Percentiles rank a stretch among this genome's conserved stretches.
Evolutionary conservation across 495 filamentous ascomycete genomes (phyloP).

Genomic region (Chaetomium tenue): DNA sequence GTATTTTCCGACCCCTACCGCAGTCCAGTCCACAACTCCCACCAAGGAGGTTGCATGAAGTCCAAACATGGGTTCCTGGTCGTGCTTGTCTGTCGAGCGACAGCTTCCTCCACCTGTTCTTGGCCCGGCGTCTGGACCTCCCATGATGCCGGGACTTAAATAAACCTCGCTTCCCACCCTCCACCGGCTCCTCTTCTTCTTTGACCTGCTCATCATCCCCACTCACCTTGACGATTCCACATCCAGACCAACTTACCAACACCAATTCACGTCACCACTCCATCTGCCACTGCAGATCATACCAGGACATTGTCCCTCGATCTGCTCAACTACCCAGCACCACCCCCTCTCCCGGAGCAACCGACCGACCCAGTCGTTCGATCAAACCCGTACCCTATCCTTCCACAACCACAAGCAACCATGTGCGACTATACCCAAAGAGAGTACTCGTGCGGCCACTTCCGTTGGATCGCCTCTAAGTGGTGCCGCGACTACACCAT

Average conservation of each 20-base stretch:
- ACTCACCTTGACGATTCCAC: conserved; percentile 3
- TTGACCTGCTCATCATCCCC: conserved; percentile 15
- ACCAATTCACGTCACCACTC: conserved; percentile 4
- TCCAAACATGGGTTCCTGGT: conserved; percentile 30
- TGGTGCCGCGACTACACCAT: conserved; percentile 44
- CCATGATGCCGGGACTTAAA: conserved; percentile 29
- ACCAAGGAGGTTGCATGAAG: conserved; percentile 24
- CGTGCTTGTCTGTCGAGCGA: conserved; percentile 12
- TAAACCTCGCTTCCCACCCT: conserved; percentile 28
- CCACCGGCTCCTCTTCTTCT: conserved; percentile 6
- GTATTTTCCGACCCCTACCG: conserved; percentile 28
- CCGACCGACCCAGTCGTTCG: not conserved
- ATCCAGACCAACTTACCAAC: not conserved
- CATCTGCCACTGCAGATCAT: conserved; percentile 3
- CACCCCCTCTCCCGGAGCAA: not conserved
- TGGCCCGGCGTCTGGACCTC: conserved; percentile 11
- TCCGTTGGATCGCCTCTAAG: conserved; percentile 45
- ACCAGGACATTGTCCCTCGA: not conserved
- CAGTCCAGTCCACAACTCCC: not conserved
- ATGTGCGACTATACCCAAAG: conserved; percentile 41
- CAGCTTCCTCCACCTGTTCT: conserved; percentile 21
- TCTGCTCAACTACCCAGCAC: not conserved
- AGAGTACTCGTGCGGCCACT: conserved; percentile 46
- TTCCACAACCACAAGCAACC: conserved; percentile 11
- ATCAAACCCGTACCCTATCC: not conserved